Evolutionary conservation across 768 basidiomycete genomes (phyloP).

Genomic region (Neoboletus subvelutipes): DNA sequence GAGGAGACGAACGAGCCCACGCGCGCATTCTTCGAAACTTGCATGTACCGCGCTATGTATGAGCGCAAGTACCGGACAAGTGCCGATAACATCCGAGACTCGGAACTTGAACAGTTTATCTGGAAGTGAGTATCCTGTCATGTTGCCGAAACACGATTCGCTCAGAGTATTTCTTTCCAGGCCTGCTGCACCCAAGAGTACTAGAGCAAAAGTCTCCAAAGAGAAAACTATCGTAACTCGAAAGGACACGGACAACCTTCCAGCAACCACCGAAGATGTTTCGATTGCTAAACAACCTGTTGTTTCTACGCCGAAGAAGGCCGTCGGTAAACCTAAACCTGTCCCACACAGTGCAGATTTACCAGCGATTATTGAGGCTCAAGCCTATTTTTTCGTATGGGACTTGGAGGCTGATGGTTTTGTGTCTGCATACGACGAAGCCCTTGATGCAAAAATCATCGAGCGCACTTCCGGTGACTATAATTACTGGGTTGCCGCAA

Average conservation of each 20-base stretch:
- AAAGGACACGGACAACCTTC: conserved; percentile 4
- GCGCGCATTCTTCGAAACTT: conserved; percentile 85
- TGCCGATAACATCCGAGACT: conserved; percentile 66
- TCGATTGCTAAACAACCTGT: conserved; percentile 9
- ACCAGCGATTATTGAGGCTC: conserved; percentile 36
- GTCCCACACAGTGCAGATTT: conserved; percentile 19
- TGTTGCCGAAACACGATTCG: neutral
- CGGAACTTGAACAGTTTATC: conserved; percentile 75
- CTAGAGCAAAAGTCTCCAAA: conserved; percentile 16
- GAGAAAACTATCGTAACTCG: conserved; percentile 15
- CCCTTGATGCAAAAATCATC: conserved; percentile 54
- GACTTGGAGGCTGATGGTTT: conserved; percentile 50
- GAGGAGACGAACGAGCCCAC: conserved; percentile 75
- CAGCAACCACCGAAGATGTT: conserved; percentile 3
- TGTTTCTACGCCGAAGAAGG: conserved; percentile 15
- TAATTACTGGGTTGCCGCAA: conserved; percentile 59
- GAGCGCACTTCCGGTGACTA: conserved; percentile 45
- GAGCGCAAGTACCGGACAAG: conserved; percentile 83
- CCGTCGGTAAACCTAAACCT: conserved; percentile 16
- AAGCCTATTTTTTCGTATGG: conserved; percentile 66
- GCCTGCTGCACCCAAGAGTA: conserved; percentile 22
- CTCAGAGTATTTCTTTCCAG: conserved; percentile 11
- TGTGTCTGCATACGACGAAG: conserved; percentile 43
- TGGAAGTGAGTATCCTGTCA: conserved; percentile 62
- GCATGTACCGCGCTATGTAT: conserved; percentile 95